These are phyloP conservation scores for Alectoria sarmentosa DNA, from an alignment of 495 filamentous ascomycete genomes.

Conservation along the genomic window DNA sequence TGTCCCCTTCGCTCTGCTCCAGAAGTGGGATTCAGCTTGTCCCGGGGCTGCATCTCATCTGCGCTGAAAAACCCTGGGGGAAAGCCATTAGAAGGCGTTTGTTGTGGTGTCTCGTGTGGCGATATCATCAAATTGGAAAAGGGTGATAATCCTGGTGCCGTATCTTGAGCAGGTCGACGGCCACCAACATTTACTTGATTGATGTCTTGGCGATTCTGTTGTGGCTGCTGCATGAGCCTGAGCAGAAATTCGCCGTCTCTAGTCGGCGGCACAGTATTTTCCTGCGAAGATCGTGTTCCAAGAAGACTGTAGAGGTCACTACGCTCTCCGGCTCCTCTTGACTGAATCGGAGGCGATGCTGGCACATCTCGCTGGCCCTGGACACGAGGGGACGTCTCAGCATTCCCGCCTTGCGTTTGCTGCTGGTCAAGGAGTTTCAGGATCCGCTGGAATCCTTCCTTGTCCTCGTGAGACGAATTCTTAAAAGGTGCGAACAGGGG, in stretches of 20 bases:
- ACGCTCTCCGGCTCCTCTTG: constrained; percentile 35
- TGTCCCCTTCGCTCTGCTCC: constrained; percentile 29
- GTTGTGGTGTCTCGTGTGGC: constrained; percentile 38
- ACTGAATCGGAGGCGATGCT: constrained; percentile 28
- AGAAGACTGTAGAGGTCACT: constrained; percentile 33
- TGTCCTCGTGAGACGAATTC: constrained; percentile 61
- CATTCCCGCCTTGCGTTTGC: constrained; percentile 19
- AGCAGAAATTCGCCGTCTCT: constrained; percentile 45
- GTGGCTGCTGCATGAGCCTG: constrained; percentile 49
- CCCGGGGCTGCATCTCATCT: constrained; percentile 42
- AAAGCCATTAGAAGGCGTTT: constrained; percentile 32
- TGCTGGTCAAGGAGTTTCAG: constrained; percentile 67
- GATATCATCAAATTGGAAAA: constrained; percentile 42
- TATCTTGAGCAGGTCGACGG: constrained; percentile 30
- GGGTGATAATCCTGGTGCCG: constrained; percentile 36
- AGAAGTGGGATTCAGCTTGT: constrained; percentile 27
- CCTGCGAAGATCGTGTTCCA: constrained; percentile 27
- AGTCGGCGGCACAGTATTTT: constrained; percentile 31
- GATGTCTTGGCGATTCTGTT: constrained; percentile 40
- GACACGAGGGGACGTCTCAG: constrained; percentile 16
- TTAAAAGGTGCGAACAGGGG: constrained; percentile 32
- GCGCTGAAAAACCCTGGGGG: constrained; percentile 32
- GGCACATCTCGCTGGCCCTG: constrained; percentile 25
- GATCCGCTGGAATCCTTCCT: constrained; percentile 83
- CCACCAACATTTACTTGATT: constrained; percentile 29